These are phyloP conservation scores for Nemania sp. DNA, from an alignment of 2,329 filamentous ascomycete genomes.

Conservation along the genomic window DNA sequence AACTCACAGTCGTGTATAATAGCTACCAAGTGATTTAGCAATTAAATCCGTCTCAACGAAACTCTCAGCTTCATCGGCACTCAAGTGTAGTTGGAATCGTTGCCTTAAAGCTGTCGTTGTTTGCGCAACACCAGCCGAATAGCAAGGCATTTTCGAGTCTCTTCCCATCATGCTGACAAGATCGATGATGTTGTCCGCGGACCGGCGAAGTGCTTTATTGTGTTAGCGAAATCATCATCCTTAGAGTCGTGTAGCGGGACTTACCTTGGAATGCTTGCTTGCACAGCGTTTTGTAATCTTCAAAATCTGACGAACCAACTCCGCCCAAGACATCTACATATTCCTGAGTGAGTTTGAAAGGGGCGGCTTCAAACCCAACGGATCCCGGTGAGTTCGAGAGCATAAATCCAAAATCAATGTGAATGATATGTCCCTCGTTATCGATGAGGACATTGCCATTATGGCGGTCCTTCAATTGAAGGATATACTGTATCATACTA, in stretches of 20 bases:
- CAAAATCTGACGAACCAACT: constrained; percentile 74
- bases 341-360: constrained; percentile 87
- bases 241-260: constrained; percentile 36
- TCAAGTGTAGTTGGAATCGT: constrained; percentile 84
- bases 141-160: constrained; percentile 87
- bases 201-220: constrained; percentile 74
- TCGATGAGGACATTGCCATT: constrained; percentile 90
- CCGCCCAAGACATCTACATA: constrained; percentile 88
- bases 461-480: constrained; percentile 87
- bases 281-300: constrained; percentile 81
- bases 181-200: constrained; percentile 84
- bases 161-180: constrained; percentile 86
- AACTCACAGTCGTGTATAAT: constrained; percentile 84
- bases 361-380: constrained; percentile 87
- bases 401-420: constrained; percentile 94
- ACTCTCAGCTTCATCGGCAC: constrained; percentile 81
- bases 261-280: constrained; percentile 85
- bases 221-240: constrained; percentile 18
- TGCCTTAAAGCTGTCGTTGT: constrained; percentile 77
- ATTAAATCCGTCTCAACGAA: constrained; percentile 86
- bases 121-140: constrained; percentile 77
- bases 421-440: constrained; percentile 86
- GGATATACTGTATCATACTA: constrained; percentile 84
- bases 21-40: constrained; percentile 84
- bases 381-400: constrained; percentile 86